These are phyloP conservation scores for Rhynchospora pubera DNA, from an alignment of 176 grass and related monocot genomes.

Conservation along the genomic window DNA sequence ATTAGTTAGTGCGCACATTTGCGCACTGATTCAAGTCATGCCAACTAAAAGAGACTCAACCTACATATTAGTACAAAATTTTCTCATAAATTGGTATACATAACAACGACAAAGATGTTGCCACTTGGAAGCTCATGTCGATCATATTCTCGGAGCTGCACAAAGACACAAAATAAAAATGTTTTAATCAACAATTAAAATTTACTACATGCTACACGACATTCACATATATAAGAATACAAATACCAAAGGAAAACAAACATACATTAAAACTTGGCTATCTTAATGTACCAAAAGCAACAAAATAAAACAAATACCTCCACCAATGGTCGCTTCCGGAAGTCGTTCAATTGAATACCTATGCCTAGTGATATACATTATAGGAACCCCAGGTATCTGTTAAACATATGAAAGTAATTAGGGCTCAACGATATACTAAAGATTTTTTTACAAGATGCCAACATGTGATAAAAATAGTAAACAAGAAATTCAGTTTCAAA, in stretches of 20 bases:
- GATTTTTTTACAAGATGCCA: not conserved
- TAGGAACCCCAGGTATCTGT: conserved; percentile 77
- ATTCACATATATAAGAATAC: not conserved
- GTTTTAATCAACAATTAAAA: conserved; percentile 12
- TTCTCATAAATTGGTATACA: not conserved
- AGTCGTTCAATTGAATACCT: conserved; percentile 77
- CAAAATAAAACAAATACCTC: conserved; percentile 34
- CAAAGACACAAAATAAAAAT: not conserved
- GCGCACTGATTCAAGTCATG: not conserved
- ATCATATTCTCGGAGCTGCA: conserved; percentile 79
- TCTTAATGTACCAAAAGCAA: not conserved
- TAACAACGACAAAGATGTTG: not conserved
- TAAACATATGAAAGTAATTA: conserved; percentile 11
- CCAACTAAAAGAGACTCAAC: not conserved
- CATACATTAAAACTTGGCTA: not conserved
- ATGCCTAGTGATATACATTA: conserved; percentile 81
- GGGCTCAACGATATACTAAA: not conserved
- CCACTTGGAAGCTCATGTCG: not conserved
- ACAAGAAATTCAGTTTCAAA: not conserved
- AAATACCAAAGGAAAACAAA: too few relatives aligned
- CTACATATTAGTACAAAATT: not conserved
- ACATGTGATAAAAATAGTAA: not conserved
- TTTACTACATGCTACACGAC: not conserved
- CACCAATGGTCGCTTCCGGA: conserved; percentile 83
- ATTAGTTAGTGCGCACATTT: not conserved